Conservation (phyloP, 148 eudicot species). For the Nepenthes mirabilis region DNA sequence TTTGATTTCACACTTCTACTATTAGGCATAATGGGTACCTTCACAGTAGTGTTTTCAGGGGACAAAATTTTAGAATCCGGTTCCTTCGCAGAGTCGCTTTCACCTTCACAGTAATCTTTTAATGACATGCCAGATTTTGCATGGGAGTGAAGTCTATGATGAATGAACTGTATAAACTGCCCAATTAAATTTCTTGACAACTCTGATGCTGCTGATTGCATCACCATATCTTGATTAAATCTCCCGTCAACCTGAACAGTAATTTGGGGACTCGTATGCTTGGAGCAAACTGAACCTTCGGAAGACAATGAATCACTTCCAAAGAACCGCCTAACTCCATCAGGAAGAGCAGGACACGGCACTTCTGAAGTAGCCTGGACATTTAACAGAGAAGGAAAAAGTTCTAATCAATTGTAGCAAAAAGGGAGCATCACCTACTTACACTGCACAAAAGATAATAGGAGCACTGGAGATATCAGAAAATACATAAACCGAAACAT, state of each 20-base stretch:
- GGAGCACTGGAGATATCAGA: no score
- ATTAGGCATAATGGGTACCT: constrained; percentile 13
- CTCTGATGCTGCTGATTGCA: constrained; percentile 43
- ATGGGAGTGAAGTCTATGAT: constrained; percentile 30
- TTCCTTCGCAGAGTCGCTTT: constrained; percentile 20
- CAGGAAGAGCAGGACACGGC: constrained; percentile 49
- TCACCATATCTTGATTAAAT: constrained; percentile 36
- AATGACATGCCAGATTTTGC: constrained; percentile 8
- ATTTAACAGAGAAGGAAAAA: constrained; percentile 8
- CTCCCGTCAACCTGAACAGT: constrained; percentile 45
- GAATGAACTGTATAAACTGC: constrained; percentile 61
- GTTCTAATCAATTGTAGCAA: constrained; percentile 2
- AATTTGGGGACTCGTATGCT: constrained; percentile 39
- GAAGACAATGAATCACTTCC: constrained; percentile 20
- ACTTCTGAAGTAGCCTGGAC: constrained; percentile 83
- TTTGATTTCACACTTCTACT: constrained; percentile 39
- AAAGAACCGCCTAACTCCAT: constrained; percentile 51
- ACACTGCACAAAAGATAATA: no score
- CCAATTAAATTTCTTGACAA: constrained; percentile 49
- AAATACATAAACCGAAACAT: no score
- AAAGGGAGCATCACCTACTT: no score
- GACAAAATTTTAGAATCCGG: constrained; percentile 11
- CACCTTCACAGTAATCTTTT: constrained; percentile 17
- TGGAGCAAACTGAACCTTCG: constrained; percentile 20
- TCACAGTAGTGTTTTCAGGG: constrained; percentile 19